Evolutionary conservation across 495 filamentous ascomycete species (phyloP), one percentile per base, ranked within the genome.

Genomic region (Penicillium silybi): DNA sequence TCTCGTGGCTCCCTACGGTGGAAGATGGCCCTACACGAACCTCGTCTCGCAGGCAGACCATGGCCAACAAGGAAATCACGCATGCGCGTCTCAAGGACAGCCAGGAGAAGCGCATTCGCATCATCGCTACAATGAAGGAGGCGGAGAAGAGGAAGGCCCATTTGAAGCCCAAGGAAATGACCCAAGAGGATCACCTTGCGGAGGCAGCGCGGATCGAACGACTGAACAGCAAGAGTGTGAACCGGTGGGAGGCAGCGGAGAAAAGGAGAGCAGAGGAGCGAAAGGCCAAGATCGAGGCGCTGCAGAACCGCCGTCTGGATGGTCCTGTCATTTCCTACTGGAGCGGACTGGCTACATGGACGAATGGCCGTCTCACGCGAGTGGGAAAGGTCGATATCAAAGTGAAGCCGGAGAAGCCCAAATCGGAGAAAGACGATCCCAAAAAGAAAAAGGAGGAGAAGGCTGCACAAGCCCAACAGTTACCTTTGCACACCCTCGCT

Each of bases 241-340:
- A 90, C 59, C 80, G 87, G 35, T 98, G 93, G 92, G 92, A 97
- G 69, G 87, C 89, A 64, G 85, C 85, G 13, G 93, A 98, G 72
- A 88, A 88, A 71, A 80, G 82, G 59, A 82, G 92, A 52, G 85
- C 89, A 22, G 90, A 93, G 62, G 89, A 92, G 66, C 76, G 89
- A 59, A 76, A 81, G 63, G 84, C 82, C 20, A 92, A 87, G 67
- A 80, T 96, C 38, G 89, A 89, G 20, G 91, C 90, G 16, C 65
- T 96, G 44, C 85, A 95, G 58, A 92, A 89, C 63, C 82, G 90
- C 26, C 88, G 87, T 43, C 76, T 97, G 15, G 85, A 90, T 48
- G 93, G 93, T 1, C 90, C 93, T 1, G 89, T 97, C 10, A 84
- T 97, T 39, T 90, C 89, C 15, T 93, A 86, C 68, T 98, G 89